Conservation (phyloP, 2,329 filamentous ascomycete genomes). For the Xylaria hypoxylon region DNA sequence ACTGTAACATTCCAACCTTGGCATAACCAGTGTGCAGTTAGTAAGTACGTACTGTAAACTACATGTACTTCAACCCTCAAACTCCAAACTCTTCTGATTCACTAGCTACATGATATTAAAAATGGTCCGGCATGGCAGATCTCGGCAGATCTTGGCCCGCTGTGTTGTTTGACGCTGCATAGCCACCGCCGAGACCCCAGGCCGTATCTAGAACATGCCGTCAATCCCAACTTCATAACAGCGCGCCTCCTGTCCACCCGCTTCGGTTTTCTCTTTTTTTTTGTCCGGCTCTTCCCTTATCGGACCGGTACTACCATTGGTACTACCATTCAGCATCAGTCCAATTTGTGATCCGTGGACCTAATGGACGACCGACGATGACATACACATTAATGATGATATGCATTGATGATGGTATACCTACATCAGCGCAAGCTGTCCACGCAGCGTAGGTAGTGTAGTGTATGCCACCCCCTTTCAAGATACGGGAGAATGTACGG, state of each 20-base stretch:
- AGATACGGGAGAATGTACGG: too few species aligned
- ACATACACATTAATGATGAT: constrained; percentile 7
- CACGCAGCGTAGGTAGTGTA: not conserved
- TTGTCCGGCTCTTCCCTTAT: not conserved
- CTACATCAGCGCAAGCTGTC: not conserved
- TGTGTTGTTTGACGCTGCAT: constrained; percentile 19
- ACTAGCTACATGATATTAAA: constrained; percentile 11
- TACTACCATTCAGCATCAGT: not conserved
- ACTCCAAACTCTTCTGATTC: not conserved
- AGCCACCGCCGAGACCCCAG: constrained; percentile 28
- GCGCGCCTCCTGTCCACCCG: not conserved
- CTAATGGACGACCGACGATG: constrained; percentile 6
- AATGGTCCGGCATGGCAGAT: constrained; percentile 32
- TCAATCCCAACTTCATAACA: constrained; percentile 23
- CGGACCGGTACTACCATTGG: not conserved
- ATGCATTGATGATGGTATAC: not conserved
- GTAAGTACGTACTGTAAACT: too few species aligned
- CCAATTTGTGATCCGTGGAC: constrained; percentile 4
- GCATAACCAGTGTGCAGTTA: too few species aligned
- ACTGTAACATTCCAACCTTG: too few species aligned
- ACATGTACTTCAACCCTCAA: too few species aligned
- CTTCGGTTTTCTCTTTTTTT: not conserved
- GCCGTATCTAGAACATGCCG: not conserved
- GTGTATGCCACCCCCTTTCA: too few species aligned
- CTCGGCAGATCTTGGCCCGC: constrained; percentile 37